A percentile compares a stretch with the other conserved stretches of the same genome.
Conservation (phyloP, 768 basidiomycete genomes). For the Phaeotremella skinneri region DNA sequence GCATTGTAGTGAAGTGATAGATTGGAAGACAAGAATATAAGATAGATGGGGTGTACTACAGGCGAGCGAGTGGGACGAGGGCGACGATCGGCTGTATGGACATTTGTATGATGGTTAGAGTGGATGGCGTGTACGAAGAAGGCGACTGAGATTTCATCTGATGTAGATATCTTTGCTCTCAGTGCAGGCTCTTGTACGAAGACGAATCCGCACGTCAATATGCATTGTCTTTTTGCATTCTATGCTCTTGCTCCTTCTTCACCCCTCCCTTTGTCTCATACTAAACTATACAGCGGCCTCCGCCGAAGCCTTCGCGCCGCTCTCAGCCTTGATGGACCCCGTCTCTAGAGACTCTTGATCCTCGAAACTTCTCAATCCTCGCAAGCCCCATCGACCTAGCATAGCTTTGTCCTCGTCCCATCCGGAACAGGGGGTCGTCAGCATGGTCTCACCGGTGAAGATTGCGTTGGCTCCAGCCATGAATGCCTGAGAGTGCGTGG, state of each 20-base stretch:
- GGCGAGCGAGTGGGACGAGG: too few species aligned
- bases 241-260: not conserved
- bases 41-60: too few species aligned
- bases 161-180: too few species aligned
- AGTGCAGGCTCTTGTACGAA: too few species aligned
- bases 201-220: too few species aligned
- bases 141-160: too few species aligned
- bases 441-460: constrained; percentile 97
- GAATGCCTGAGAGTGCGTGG: constrained; percentile 56
- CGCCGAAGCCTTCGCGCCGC: constrained; percentile 8
- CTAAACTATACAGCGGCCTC: not conserved
- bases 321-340: constrained; percentile 7
- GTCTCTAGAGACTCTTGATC: constrained; percentile 54
- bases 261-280: not conserved
- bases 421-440: constrained; percentile 94
- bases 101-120: too few species aligned
- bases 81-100: too few species aligned
- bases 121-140: too few species aligned
- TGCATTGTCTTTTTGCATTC: too few species aligned
- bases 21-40: too few species aligned
- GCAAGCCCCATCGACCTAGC: constrained; percentile 88
- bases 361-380: constrained; percentile 88
- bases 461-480: constrained; percentile 98
- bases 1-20: too few species aligned
- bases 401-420: constrained; percentile 98